Conservation (phyloP, 2,329 filamentous ascomycete species). For the Escovopsis weberi region DNA sequence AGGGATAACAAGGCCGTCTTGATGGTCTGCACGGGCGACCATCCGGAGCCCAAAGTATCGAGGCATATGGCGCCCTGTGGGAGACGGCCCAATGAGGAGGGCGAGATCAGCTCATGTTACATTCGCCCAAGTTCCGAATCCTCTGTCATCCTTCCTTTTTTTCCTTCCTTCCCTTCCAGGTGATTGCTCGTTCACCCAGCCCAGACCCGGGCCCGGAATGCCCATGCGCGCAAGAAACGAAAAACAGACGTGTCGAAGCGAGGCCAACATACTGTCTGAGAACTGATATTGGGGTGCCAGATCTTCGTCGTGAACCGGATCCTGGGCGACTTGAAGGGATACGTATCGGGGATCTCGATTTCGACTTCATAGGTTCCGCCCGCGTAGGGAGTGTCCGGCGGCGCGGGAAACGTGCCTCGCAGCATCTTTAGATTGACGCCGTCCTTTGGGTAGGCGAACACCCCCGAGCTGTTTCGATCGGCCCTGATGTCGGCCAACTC, state of each 20-base stretch:
- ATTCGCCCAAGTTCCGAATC: no score
- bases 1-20: slow-evolving; percentile 89
- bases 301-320: slow-evolving; percentile 91
- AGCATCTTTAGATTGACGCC: slow-evolving; percentile 67
- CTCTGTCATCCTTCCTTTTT: not conserved
- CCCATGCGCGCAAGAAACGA: no score
- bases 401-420: slow-evolving; percentile 68
- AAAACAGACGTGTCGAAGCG: no score
- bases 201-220: no score
- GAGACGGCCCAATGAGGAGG: not conserved
- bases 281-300: slow-evolving; percentile 96
- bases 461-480: slow-evolving; percentile 60
- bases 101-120: no score
- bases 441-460: slow-evolving; percentile 51
- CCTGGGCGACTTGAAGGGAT: slow-evolving; percentile 81
- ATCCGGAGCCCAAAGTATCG: slow-evolving; percentile 76
- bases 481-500: slow-evolving; percentile 61
- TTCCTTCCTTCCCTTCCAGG: no score
- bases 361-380: slow-evolving; percentile 72
- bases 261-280: slow-evolving; percentile 56
- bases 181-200: no score
- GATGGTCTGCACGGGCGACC: slow-evolving; percentile 93
- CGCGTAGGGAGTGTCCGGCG: slow-evolving; percentile 86
- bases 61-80: slow-evolving; percentile 89
- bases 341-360: slow-evolving; percentile 74